Conservation (phyloP, 2,329 filamentous ascomycete genomes). For the Fusarium sp. region DNA sequence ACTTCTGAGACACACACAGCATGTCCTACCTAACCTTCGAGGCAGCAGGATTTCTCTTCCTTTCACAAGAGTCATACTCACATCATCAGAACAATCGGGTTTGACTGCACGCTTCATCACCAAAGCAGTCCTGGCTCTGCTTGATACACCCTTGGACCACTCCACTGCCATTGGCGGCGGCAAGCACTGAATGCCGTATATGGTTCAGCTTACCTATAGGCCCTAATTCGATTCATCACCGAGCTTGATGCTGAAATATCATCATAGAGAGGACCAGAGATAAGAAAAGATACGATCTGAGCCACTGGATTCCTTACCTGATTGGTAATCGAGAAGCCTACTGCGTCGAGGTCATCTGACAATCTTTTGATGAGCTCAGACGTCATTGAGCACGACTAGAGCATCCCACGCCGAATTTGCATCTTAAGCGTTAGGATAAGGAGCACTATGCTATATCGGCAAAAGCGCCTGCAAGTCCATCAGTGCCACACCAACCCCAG, state of each 20-base stretch:
- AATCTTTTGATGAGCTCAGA: slow-evolving; percentile 7
- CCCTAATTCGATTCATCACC: background rate
- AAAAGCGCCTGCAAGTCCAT: slow-evolving; percentile 1
- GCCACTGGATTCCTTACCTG: background rate
- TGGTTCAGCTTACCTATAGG: background rate
- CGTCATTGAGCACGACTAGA: slow-evolving; percentile 5
- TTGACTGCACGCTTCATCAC: background rate
- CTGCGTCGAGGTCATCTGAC: slow-evolving; percentile 28
- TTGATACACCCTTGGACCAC: background rate
- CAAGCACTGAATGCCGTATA: background rate
- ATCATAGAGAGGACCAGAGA: background rate
- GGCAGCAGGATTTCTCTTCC: background rate
- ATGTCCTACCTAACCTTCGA: slow-evolving; percentile 7
- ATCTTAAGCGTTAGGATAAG: slow-evolving; percentile 1
- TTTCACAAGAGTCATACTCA: background rate
- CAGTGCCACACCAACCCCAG: slow-evolving; percentile 14
- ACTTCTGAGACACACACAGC: slow-evolving; percentile 25
- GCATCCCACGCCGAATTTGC: background rate
- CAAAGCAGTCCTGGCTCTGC: background rate
- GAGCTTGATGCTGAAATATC: background rate
- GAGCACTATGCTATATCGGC: background rate
- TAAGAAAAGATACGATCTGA: background rate
- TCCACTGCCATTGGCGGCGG: background rate
- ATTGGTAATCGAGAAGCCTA: background rate
- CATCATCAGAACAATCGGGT: background rate